Percentiles rank a stretch among this genome's conserved stretches.
These are phyloP conservation scores for Eragrostis tef DNA, from an alignment of 202 grass and related monocot species.

Conservation along the genomic window DNA sequence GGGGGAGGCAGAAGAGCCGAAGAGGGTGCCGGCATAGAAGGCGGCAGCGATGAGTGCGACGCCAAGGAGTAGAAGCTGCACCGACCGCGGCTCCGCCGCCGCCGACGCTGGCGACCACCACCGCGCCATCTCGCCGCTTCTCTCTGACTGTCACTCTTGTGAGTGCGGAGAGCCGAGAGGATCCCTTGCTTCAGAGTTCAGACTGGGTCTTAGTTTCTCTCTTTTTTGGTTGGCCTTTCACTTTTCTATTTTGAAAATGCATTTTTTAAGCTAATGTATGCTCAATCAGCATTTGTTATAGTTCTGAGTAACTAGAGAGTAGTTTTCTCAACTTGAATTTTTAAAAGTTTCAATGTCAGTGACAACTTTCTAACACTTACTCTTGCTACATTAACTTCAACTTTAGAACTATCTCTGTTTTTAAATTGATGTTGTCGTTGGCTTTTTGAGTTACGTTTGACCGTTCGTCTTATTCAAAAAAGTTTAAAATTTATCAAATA, in stretches of 20 bases:
- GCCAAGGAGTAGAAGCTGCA: slow-evolving; percentile 60
- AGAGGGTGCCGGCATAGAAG: slow-evolving; percentile 86
- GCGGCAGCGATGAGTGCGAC: slow-evolving; percentile 63
- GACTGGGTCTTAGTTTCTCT: background rate
- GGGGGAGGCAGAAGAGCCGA: slow-evolving; percentile 52
- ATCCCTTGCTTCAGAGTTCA: slow-evolving; percentile 31
- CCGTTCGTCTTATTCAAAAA: no score
- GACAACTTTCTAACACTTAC: background rate
- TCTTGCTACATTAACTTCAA: background rate
- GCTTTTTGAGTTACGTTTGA: no score
- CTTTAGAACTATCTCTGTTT: no score
- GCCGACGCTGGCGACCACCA: slow-evolving; percentile 52
- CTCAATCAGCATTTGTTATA: background rate
- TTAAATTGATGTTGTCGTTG: no score
- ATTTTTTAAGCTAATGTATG: background rate
- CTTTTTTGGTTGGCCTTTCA: background rate
- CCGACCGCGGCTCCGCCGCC: slow-evolving; percentile 56
- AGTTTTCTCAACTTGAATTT: background rate
- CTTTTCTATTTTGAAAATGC: background rate
- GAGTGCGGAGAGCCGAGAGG: background rate
- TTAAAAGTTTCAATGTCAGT: background rate
- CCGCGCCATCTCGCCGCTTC: slow-evolving; percentile 40
- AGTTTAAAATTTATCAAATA: no score
- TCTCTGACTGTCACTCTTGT: background rate
- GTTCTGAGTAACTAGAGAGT: background rate